Percentiles rank a stretch among this genome's conserved stretches.
Conservation (phyloP, 176 grass and related monocot genomes). For the Saccharum officinarum region DNA sequence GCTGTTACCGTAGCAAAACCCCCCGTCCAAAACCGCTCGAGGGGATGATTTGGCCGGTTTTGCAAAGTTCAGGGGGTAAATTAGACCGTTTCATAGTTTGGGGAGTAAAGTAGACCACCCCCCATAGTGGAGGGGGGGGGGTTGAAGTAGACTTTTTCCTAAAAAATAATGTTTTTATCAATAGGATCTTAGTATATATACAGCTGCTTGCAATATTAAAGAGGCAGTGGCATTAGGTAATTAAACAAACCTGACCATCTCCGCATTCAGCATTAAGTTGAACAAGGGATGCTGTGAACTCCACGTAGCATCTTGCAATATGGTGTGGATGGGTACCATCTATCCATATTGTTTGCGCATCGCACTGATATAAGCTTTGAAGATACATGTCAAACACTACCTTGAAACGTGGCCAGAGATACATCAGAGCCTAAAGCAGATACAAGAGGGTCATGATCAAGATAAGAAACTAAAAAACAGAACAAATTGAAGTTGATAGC, state of each 20-base stretch:
- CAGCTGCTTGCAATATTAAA: slow-evolving; percentile 10
- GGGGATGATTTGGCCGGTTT: too few relatives aligned
- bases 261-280: slow-evolving; percentile 90
- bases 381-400: slow-evolving; percentile 88
- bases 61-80: too few relatives aligned
- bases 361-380: slow-evolving; percentile 57
- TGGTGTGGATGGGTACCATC: slow-evolving; percentile 81
- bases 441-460: background rate
- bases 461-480: background rate
- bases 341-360: slow-evolving; percentile 64
- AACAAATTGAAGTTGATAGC: background rate
- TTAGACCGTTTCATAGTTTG: too few relatives aligned
- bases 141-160: too few relatives aligned
- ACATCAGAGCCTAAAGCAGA: slow-evolving; percentile 58
- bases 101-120: too few relatives aligned
- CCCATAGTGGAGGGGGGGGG: too few relatives aligned
- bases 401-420: slow-evolving; percentile 90
- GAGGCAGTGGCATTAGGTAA: background rate
- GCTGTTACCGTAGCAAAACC: too few relatives aligned
- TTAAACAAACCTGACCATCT: slow-evolving; percentile 80
- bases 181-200: background rate
- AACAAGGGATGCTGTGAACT: slow-evolving; percentile 84
- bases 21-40: too few relatives aligned
- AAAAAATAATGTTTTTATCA: background rate
- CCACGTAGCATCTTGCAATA: slow-evolving; percentile 78